phyloP scores from a whole-genome alignment of 2,329 filamentous ascomycete species.

The Curvularia lunata region DNA sequence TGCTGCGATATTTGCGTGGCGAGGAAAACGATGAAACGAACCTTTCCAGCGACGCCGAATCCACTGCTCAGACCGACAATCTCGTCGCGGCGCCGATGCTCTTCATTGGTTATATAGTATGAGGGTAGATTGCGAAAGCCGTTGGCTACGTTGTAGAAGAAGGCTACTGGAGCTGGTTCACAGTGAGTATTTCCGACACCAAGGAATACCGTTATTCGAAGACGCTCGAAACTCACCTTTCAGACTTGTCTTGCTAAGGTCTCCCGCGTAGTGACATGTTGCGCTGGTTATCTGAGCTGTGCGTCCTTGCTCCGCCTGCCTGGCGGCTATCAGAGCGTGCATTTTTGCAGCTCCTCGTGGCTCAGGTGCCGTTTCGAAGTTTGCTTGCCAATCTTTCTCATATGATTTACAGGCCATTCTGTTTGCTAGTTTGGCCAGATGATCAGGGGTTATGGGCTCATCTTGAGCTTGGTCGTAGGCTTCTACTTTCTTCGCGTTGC shows the following conservation, averaged over 20 bases:
- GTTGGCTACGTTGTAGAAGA: conserved; percentile 32
- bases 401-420: conserved; percentile 27
- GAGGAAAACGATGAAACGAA: background rate
- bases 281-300: conserved; percentile 25
- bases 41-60: conserved; percentile 72
- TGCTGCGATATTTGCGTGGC: background rate
- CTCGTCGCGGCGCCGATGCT: conserved; percentile 26
- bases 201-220: background rate
- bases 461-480: background rate
- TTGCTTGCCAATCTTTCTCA: conserved; percentile 14
- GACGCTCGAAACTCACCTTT: conserved; percentile 9
- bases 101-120: conserved; percentile 23
- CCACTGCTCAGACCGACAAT: conserved; percentile 72
- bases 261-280: conserved; percentile 20
- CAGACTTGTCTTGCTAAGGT: conserved; percentile 18
- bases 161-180: conserved; percentile 21
- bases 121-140: conserved; percentile 29
- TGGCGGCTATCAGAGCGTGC: conserved; percentile 7
- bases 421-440: conserved; percentile 21
- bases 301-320: conserved; percentile 18
- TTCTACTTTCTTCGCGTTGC: background rate
- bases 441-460: background rate
- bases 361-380: conserved; percentile 7
- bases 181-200: background rate
- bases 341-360: conserved; percentile 6